phyloP scores from a whole-genome alignment of 371 early-diverging fungal species.

The Mucor plumbeus region DNA sequence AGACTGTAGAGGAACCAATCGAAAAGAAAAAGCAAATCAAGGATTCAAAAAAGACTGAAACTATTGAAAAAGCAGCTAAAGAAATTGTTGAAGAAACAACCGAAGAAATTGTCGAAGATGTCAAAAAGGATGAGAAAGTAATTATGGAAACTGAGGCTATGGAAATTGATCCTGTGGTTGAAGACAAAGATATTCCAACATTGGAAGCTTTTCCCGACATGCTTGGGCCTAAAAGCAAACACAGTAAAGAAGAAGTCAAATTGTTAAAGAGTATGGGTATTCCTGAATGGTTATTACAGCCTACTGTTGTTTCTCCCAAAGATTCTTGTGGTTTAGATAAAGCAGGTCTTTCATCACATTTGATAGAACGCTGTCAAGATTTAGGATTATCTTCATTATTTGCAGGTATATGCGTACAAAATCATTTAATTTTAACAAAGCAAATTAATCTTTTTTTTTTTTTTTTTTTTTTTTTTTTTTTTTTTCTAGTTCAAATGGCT shows the following conservation, averaged over 20 bases:
- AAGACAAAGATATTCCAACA: slow-evolving; percentile 29
- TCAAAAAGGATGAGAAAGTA: neutral
- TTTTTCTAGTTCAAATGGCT: slow-evolving; percentile 76
- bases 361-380: slow-evolving; percentile 66
- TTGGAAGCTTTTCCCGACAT: slow-evolving; percentile 54
- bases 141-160: slow-evolving; percentile 1
- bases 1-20: neutral
- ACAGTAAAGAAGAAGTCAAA: slow-evolving; percentile 43
- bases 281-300: slow-evolving; percentile 86
- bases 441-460: neutral
- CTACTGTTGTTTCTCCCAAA: slow-evolving; percentile 72
- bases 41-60: slow-evolving; percentile 1
- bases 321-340: slow-evolving; percentile 49
- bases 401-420: slow-evolving; percentile 54
- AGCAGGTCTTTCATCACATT: slow-evolving; percentile 63
- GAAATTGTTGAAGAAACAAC: slow-evolving; percentile 1
- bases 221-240: slow-evolving; percentile 29
- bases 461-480: neutral
- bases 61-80: neutral
- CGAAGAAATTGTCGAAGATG: neutral
- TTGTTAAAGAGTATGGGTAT: slow-evolving; percentile 69
- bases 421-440: neutral
- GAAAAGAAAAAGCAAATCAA: slow-evolving; percentile 9
- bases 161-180: slow-evolving; percentile 6
- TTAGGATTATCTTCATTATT: slow-evolving; percentile 77